phyloP scores from a whole-genome alignment of 371 early-diverging fungal species.

The Apophysomyces trapeziformis region DNA sequence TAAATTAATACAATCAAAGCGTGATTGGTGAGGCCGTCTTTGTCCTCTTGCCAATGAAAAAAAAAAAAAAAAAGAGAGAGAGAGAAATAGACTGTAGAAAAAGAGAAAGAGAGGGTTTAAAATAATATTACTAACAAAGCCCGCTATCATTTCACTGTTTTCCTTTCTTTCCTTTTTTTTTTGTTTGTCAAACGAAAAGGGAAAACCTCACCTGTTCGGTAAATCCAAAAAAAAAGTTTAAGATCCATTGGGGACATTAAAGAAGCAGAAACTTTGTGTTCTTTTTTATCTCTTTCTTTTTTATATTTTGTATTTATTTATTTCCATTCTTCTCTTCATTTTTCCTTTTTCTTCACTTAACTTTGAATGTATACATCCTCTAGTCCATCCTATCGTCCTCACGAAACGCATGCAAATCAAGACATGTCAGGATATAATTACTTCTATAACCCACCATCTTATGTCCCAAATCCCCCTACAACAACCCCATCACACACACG shows the following conservation, averaged over 20 bases:
- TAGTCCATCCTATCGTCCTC: slow-evolving; percentile 2
- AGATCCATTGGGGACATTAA: too few species aligned
- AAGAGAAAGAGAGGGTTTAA: neutral
- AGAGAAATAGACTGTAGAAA: neutral
- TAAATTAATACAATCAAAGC: slow-evolving; percentile 11
- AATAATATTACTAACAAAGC: neutral
- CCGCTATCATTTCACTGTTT: neutral
- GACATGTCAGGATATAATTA: slow-evolving; percentile 6
- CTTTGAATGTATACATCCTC: slow-evolving; percentile 9
- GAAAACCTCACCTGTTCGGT: slow-evolving; percentile 11
- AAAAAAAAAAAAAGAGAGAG: neutral
- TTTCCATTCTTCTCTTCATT: neutral
- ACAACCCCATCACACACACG: neutral
- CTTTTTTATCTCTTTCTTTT: slow-evolving; percentile 2
- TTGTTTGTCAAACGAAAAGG: slow-evolving; percentile 11
- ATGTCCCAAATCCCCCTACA: neutral
- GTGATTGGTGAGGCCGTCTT: slow-evolving; percentile 7
- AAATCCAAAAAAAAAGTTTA: neutral
- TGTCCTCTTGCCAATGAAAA: slow-evolving; percentile 5
- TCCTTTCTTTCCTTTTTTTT: slow-evolving; percentile 2
- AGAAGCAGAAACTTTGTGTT: neutral
- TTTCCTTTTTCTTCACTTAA: neutral
- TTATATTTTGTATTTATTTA: neutral
- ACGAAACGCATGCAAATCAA: slow-evolving; percentile 7
- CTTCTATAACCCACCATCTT: neutral